Conservation (phyloP, 2,329 filamentous ascomycete species). For the Dryadomyces quercivorus region DNA sequence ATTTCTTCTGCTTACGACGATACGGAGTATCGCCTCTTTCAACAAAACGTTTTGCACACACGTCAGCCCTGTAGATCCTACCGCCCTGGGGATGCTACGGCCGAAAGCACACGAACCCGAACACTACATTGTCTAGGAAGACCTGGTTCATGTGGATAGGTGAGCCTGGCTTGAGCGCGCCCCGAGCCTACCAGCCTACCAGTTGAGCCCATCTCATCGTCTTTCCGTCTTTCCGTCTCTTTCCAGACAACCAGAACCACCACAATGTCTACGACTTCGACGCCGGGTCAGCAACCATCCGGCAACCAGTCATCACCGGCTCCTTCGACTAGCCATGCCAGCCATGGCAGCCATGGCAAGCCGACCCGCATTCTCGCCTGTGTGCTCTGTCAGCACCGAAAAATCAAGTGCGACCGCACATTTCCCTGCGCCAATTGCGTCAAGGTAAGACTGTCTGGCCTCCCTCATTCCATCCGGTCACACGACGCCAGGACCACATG, state of each 20-base stretch:
- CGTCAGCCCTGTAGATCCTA: too few species aligned
- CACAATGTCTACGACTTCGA: slow-evolving; percentile 4
- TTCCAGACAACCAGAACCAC: neutral
- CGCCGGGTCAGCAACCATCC: neutral
- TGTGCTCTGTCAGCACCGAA: slow-evolving; percentile 47
- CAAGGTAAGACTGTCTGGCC: slow-evolving; percentile 30
- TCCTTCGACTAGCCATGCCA: neutral
- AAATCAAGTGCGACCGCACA: slow-evolving; percentile 50
- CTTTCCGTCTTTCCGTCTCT: too few species aligned
- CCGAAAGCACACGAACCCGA: too few species aligned
- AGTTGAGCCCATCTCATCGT: neutral
- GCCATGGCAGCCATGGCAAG: slow-evolving; percentile 16
- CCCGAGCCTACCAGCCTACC: too few species aligned
- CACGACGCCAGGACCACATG: neutral
- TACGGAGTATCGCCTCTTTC: too few species aligned
- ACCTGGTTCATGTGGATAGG: too few species aligned
- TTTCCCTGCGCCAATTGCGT: slow-evolving; percentile 48
- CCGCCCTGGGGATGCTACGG: too few species aligned
- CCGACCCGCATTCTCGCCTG: slow-evolving; percentile 37
- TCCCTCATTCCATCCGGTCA: too few species aligned
- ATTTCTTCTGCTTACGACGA: too few species aligned
- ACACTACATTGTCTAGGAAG: too few species aligned
- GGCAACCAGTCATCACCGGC: neutral
- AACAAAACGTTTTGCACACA: too few species aligned
- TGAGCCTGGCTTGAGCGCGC: too few species aligned